phyloP scores from a whole-genome alignment of 1,139 yeast genomes.

The Sugiyamaella castrensis region DNA sequence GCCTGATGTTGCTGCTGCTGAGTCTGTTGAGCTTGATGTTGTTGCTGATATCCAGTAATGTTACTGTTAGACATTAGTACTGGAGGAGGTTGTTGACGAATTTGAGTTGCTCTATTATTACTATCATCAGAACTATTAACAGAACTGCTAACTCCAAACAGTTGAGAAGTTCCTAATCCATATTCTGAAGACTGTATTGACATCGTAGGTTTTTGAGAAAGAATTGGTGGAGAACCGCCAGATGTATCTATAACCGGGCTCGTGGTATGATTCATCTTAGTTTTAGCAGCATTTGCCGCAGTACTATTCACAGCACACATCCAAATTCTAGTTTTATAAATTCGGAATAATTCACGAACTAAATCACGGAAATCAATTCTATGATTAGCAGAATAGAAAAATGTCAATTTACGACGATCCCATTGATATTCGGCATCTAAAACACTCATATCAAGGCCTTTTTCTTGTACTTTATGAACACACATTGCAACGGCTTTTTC shows the following conservation, averaged over 20 bases:
- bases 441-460: constrained; percentile 47
- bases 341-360: constrained; percentile 86
- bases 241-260: constrained; percentile 1
- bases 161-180: constrained; percentile 16
- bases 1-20: constrained; percentile 2
- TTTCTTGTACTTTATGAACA: constrained; percentile 55
- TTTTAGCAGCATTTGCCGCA: constrained; percentile 16
- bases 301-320: constrained; percentile 67
- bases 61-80: neutral
- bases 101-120: neutral
- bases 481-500: constrained; percentile 64
- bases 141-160: constrained; percentile 6
- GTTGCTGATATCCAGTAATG: neutral
- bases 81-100: constrained; percentile 6
- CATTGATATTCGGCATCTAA: constrained; percentile 89
- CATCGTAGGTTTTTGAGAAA: neutral
- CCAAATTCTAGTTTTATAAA: constrained; percentile 96
- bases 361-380: constrained; percentile 90
- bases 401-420: constrained; percentile 89
- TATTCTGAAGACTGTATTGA: constrained; percentile 5
- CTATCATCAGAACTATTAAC: constrained; percentile 2
- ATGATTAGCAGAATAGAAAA: constrained; percentile 78
- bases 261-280: neutral
- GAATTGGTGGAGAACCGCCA: constrained; percentile 2
- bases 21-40: constrained; percentile 3